A percentile compares a stretch with the other conserved stretches of the same genome.
phyloP scores from a whole-genome alignment of 2,329 filamentous ascomycete species.

The Phialophora expanda region DNA sequence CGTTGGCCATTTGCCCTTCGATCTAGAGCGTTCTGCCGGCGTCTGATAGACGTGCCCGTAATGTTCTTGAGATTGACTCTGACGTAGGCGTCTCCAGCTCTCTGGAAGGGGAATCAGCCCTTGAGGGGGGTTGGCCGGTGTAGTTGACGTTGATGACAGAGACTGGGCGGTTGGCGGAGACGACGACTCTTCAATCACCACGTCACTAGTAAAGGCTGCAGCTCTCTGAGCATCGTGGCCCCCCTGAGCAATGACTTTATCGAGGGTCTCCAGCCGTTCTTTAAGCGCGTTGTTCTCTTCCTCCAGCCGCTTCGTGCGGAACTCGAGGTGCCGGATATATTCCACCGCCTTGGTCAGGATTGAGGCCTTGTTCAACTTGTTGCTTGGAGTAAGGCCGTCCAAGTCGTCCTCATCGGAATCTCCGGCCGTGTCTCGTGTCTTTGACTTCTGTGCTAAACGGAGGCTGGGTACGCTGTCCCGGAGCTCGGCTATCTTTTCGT shows the following conservation, averaged over 20 bases:
- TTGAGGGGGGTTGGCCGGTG: conserved; percentile 44
- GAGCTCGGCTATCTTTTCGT: conserved; percentile 93
- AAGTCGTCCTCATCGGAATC: conserved; percentile 80
- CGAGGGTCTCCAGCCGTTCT: conserved; percentile 77
- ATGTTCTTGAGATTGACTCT: conserved; percentile 41
- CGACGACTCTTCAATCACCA: conserved; percentile 36
- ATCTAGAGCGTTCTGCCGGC: conserved; percentile 50
- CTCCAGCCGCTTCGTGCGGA: conserved; percentile 78
- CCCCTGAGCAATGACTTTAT: conserved; percentile 63
- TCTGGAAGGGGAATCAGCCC: conserved; percentile 53
- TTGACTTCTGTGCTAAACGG: conserved; percentile 74
- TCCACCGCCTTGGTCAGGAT: conserved; percentile 94
- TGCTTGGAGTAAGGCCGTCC: conserved; percentile 81
- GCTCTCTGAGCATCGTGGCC: conserved; percentile 37
- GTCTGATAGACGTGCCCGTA: conserved; percentile 44
- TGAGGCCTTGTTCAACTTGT: conserved; percentile 98
- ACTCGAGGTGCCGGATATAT: conserved; percentile 92
- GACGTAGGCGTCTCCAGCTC: conserved; percentile 50
- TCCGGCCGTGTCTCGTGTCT: conserved; percentile 60
- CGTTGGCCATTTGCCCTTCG: conserved; percentile 60
- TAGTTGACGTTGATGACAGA: conserved; percentile 56
- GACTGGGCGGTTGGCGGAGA: conserved; percentile 5
- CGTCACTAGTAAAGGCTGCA: conserved; percentile 39
- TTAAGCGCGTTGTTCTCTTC: conserved; percentile 84
- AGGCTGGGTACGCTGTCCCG: conserved; percentile 91